phyloP scores from a whole-genome alignment of 345 rosid genomes.

The Boechera retrofracta region DNA sequence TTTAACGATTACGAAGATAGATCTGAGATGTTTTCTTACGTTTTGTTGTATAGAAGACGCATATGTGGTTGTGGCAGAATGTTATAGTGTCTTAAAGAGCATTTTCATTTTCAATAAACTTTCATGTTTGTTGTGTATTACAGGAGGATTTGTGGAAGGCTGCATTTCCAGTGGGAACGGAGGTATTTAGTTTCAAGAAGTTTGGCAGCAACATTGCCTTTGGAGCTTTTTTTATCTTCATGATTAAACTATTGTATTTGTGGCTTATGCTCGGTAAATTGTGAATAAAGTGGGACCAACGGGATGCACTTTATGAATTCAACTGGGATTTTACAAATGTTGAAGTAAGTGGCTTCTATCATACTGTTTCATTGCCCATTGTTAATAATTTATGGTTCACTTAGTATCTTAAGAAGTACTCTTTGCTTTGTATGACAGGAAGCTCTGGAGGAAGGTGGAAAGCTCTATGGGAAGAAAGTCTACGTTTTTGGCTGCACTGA shows the following conservation, averaged over 20 bases:
- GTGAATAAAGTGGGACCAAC: conserved; percentile 70
- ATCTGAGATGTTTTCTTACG: not conserved
- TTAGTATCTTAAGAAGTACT: not conserved
- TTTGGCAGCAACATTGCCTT: conserved; percentile 17
- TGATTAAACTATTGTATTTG: not conserved
- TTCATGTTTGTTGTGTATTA: conserved; percentile 34
- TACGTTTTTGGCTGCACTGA: conserved; percentile 88
- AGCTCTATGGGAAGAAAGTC: conserved; percentile 67
- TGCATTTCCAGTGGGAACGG: conserved; percentile 86
- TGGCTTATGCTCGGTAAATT: conserved; percentile 23
- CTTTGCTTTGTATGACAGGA: conserved; percentile 53
- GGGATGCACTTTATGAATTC: conserved; percentile 64
- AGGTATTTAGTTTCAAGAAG: conserved; percentile 55
- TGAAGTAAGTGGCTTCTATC: conserved; percentile 60
- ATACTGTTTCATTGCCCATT: not conserved
- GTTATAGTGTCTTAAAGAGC: not conserved
- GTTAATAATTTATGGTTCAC: not conserved
- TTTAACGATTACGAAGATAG: not conserved
- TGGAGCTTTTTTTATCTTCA: not conserved
- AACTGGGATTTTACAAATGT: conserved; percentile 84
- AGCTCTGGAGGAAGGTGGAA: conserved; percentile 87
- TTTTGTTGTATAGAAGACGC: not conserved
- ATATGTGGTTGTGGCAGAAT: not conserved
- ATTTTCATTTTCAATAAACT: not conserved
- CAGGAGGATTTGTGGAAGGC: conserved; percentile 92